Evolutionary conservation across 1,139 yeast genomes (phyloP), one percentile per base, ranked within the genome.

Genomic region (Geotrichum candidum): DNA sequence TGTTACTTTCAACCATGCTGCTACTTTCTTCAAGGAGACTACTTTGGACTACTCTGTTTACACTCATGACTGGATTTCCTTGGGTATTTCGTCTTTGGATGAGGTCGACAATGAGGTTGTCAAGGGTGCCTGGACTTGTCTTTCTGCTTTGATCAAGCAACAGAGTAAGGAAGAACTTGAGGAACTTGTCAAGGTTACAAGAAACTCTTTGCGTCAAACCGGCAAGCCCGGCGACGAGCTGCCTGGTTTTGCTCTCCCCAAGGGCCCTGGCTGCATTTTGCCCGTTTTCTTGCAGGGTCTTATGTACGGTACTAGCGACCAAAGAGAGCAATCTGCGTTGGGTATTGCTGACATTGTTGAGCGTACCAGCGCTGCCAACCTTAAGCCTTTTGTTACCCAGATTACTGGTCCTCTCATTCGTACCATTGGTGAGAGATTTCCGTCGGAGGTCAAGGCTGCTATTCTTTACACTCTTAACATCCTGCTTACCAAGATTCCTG

Each of bases 381-480:
- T 95, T 75, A 89, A 86, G 74, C 90, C 97, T 51, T 89, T 87
- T 75, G 97, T 96, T 31, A 94, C 99, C 11, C 86, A 86, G 53
- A 90, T 95, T 67, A 92, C 97, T 48, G 99, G 99, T 77, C 99
- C 99, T 56, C 82, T 95, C 73, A 95, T 95, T 77, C 90, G 99
- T 81, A 96, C 92, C 63, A 90, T 94, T 73, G 99, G 99, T 70
- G 99, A 95, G 76, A 86, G 96, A 74, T 94, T 90, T 68, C 83
- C 87, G 41, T 82, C 96, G 65, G 96, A 90, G 68, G 90, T 94
- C 70, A 94, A 94, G 80, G 87, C 96, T 41, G 96, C 96, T 31
- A 94, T 95, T 68, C 80, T 95, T 72, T 81, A 82, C 68, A 96
- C 98, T 0, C 82, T 95, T 74, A 88, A 88, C 71, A 83, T 84